Conservation (phyloP, 192 early-diverging fungal genomes). For the Podila horticola region DNA sequence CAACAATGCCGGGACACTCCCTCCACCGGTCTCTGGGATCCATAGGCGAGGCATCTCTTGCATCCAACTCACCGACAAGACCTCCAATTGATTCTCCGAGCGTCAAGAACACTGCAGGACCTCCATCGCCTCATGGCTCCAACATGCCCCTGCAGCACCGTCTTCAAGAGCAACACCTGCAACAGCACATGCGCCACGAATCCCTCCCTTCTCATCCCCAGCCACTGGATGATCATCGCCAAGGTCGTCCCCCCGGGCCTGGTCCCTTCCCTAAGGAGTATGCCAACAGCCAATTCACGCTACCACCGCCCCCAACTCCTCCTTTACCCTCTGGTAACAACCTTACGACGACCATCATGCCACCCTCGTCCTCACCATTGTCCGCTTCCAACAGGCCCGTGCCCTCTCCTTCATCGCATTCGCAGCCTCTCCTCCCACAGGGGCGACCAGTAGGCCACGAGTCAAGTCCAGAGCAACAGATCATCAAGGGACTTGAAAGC, state of each 20-base stretch:
- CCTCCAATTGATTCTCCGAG: not conserved
- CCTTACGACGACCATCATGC: not conserved
- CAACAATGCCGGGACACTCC: not conserved
- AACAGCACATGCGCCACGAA: constrained; percentile 6
- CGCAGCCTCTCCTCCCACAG: constrained; percentile 1
- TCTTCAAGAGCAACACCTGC: not conserved
- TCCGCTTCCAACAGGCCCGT: not conserved
- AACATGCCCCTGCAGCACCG: not conserved
- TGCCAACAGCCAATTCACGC: not conserved
- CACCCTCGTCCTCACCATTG: constrained; percentile 1
- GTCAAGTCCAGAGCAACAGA: not conserved
- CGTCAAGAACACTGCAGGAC: not conserved
- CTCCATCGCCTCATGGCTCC: not conserved
- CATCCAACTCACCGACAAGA: not conserved
- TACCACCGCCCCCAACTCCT: constrained; percentile 26
- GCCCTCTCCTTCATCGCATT: not conserved
- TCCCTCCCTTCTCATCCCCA: constrained; percentile 10
- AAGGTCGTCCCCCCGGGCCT: constrained; percentile 25
- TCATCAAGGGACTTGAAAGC: constrained; percentile 15
- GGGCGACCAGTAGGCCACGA: not conserved
- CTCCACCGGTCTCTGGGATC: constrained; percentile 1
- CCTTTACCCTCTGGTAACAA: constrained; percentile 38
- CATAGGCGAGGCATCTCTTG: not conserved
- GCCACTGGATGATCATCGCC: constrained; percentile 17
- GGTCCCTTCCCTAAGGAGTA: constrained; percentile 11